Evolutionary conservation across 495 filamentous ascomycete species (phyloP), one percentile per base, ranked within the genome.

Genomic region (Podospora sp.): DNA sequence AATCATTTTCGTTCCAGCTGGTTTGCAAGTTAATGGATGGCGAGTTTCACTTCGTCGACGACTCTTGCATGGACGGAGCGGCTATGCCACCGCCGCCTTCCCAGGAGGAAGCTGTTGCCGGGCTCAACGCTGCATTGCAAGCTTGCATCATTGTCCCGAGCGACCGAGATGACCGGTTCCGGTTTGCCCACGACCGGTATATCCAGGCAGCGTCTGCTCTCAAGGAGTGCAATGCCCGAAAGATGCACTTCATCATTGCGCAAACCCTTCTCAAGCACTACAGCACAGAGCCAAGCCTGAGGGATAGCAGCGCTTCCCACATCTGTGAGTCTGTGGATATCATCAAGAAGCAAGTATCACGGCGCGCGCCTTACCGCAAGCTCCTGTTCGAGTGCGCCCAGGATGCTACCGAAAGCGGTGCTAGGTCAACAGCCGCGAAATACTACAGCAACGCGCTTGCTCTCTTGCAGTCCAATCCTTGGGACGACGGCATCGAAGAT

Each of bases 211-310:
- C 92, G 12, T 81, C 86, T n/a, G 77, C 79, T 2, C 80, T 96
- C 62, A 87, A 83, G 49, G 89, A 93, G 78, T 88, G 86, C 67
- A 86, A 91, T 64, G 80, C 86, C 24, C 79, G 86, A 60, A 89
- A 89, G 72, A 96, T 96, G 93, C 92, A 97, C 77, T 96, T 92
- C 67, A 85, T 91, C 51, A 90, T 96, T 64, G 91, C 91, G 0
- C 88, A 91, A 70, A 89, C 86, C 0, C 85, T 96, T 70, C 86
- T 92, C 77, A 89, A 91, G 65, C 86, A 92, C 68, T 85, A 87
- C 62, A 79, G 83, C 51, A 73, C 82, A 14, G 85, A 90, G 56
- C 80, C 84, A 12, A 81, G 82, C 63, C 71, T 76, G 6, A 84
- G 85, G n/a, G 91, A 93, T 69, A 87, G 84, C 50, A 87, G 88